phyloP scores from a whole-genome alignment of 2,329 filamentous ascomycete genomes.

The Ophiostoma ulmi region DNA sequence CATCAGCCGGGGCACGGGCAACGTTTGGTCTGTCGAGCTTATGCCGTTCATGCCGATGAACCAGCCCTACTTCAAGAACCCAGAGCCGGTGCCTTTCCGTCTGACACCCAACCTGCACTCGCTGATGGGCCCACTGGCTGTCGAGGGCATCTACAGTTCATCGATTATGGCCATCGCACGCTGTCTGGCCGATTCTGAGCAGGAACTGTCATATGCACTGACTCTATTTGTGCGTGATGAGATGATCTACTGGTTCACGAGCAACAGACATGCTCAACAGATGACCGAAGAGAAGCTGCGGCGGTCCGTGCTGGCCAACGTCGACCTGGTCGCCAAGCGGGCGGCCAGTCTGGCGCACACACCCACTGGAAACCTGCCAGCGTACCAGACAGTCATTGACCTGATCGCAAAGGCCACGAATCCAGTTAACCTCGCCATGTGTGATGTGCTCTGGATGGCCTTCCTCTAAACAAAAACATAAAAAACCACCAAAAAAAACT shows the following conservation, averaged over 20 bases:
- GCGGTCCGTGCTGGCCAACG: constrained; percentile 63
- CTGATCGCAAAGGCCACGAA: constrained; percentile 88
- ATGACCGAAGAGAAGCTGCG: constrained; percentile 62
- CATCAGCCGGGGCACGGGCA: constrained; percentile 80
- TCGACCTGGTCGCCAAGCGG: constrained; percentile 85
- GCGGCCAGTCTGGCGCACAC: constrained; percentile 77
- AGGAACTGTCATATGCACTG: constrained; percentile 90
- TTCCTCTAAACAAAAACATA: constrained; percentile 59
- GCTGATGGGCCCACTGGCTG: constrained; percentile 90
- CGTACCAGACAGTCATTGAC: constrained; percentile 96
- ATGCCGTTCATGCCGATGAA: constrained; percentile 81
- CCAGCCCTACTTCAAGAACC: constrained; percentile 89
- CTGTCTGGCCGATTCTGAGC: constrained; percentile 81
- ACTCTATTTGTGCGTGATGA: constrained; percentile 95
- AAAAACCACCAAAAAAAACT: neutral
- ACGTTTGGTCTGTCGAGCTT: constrained; percentile 93
- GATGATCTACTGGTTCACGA: constrained; percentile 95
- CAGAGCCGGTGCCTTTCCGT: constrained; percentile 93
- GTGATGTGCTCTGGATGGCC: constrained; percentile 95
- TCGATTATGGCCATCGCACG: constrained; percentile 94
- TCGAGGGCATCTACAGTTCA: constrained; percentile 93
- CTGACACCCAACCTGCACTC: constrained; percentile 94
- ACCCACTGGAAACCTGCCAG: constrained; percentile 75
- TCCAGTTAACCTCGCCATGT: constrained; percentile 79
- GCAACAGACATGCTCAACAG: constrained; percentile 57